phyloP scores from a whole-genome alignment of 257 asterid genomes.

The Datura wrightii region DNA sequence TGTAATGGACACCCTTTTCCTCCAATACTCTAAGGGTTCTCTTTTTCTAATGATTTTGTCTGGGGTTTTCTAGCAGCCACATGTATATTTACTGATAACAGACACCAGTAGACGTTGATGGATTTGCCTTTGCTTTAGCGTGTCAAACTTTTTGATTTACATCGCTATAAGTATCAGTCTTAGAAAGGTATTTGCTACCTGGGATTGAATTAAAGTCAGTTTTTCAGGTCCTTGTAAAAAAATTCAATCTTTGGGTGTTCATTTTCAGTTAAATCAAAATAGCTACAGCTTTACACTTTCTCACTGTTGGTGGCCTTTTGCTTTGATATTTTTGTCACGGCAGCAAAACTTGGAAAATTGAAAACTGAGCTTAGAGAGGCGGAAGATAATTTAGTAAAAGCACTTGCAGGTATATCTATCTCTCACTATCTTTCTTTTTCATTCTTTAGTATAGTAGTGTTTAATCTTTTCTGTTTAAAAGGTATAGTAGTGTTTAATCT shows the following conservation, averaged over 20 bases:
- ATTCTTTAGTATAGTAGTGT: neutral
- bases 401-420: conserved; percentile 67
- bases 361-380: conserved; percentile 68
- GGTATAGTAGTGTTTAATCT: neutral
- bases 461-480: neutral
- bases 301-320: neutral
- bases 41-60: neutral
- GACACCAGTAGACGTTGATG: neutral
- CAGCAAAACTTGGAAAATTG: conserved; percentile 66
- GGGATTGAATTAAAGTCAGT: neutral
- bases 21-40: neutral
- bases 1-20: no score
- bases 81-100: no score
- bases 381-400: conserved; percentile 74
- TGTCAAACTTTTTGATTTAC: neutral
- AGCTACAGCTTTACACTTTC: neutral
- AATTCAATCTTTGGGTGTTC: neutral
- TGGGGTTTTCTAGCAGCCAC: neutral
- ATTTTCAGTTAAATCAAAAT: conserved; percentile 27
- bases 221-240: neutral
- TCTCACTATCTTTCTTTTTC: neutral
- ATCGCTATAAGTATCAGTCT: no score
- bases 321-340: neutral
- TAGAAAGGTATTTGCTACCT: neutral
- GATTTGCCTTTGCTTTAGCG: conserved; percentile 26